Conservation (phyloP, 495 filamentous ascomycete genomes). For the Jackrogersella minutella region DNA sequence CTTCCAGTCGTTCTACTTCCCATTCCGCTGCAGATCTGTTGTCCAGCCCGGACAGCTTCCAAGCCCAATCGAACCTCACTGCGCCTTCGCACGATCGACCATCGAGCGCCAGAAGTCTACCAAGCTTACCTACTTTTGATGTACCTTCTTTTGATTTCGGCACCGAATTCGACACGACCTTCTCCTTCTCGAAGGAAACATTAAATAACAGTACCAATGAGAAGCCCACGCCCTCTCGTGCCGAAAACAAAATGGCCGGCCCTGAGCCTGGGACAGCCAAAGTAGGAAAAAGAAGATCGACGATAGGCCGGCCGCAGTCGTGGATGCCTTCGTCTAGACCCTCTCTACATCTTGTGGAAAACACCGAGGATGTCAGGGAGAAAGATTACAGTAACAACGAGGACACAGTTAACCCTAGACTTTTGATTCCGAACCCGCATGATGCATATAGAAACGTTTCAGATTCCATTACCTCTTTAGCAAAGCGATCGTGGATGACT, state of each 20-base stretch:
- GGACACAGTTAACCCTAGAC: neutral
- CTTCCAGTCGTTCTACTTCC: slow-evolving; percentile 39
- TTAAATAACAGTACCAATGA: slow-evolving; percentile 38
- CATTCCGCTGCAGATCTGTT: slow-evolving; percentile 48
- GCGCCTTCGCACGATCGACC: slow-evolving; percentile 33
- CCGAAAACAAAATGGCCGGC: slow-evolving; percentile 27
- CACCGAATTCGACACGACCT: slow-evolving; percentile 49
- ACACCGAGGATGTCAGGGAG: slow-evolving; percentile 30
- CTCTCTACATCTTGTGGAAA: slow-evolving; percentile 42
- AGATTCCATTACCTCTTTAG: slow-evolving; percentile 70
- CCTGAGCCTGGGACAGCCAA: slow-evolving; percentile 41
- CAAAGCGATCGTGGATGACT: slow-evolving; percentile 72
- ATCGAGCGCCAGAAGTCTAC: slow-evolving; percentile 46
- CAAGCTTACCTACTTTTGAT: slow-evolving; percentile 52
- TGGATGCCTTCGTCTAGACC: slow-evolving; percentile 56
- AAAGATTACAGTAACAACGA: slow-evolving; percentile 7
- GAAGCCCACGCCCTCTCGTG: slow-evolving; percentile 27
- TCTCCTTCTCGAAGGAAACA: slow-evolving; percentile 41
- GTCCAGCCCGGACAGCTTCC: slow-evolving; percentile 30
- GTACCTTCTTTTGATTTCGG: slow-evolving; percentile 56
- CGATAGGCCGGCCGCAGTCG: slow-evolving; percentile 53
- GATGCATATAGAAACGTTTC: slow-evolving; percentile 58
- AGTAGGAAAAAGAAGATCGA: slow-evolving; percentile 47
- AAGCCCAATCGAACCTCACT: slow-evolving; percentile 10
- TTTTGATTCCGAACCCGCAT: slow-evolving; percentile 24